Evolutionary conservation across 345 rosid species (phyloP).

Genomic region (Eutrema japonicum): DNA sequence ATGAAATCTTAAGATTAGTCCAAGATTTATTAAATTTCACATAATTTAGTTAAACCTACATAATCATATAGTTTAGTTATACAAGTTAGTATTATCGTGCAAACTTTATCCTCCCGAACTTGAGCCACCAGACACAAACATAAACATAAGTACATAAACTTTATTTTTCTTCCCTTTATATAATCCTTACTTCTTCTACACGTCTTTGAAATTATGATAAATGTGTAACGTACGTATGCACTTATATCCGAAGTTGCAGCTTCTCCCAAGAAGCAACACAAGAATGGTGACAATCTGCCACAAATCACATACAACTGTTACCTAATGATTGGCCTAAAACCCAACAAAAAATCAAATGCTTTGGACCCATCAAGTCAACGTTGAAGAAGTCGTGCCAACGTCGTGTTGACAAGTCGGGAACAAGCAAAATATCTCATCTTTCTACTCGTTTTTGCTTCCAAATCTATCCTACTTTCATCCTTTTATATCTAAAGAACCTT

Average conservation of each 20-base stretch:
- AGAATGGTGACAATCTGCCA: slow-evolving; percentile 14
- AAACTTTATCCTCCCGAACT: slow-evolving; percentile 24
- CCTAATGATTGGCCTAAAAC: slow-evolving; percentile 19
- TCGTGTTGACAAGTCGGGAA: slow-evolving; percentile 45
- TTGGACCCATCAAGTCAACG: slow-evolving; percentile 31
- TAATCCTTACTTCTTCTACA: slow-evolving; percentile 24
- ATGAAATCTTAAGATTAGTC: not conserved
- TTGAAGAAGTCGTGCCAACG: slow-evolving; percentile 39
- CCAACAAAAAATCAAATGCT: slow-evolving; percentile 15
- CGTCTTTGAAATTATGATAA: slow-evolving; percentile 25
- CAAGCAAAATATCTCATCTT: slow-evolving; percentile 24
- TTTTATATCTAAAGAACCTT: slow-evolving; percentile 4
- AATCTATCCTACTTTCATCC: slow-evolving; percentile 22
- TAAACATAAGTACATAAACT: slow-evolving; percentile 11
- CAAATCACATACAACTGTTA: not conserved
- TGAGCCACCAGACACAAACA: not conserved
- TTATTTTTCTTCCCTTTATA: not conserved
- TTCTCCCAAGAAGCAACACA: slow-evolving; percentile 33
- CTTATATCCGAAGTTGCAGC: slow-evolving; percentile 29
- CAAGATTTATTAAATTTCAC: not conserved
- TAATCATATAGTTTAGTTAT: slow-evolving; percentile 1
- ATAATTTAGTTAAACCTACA: not conserved
- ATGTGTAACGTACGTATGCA: slow-evolving; percentile 22
- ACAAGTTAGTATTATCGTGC: slow-evolving; percentile 34
- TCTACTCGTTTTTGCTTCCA: slow-evolving; percentile 28